phyloP scores from a whole-genome alignment of 805 yeast genomes.

The Pichia occidentalis region DNA sequence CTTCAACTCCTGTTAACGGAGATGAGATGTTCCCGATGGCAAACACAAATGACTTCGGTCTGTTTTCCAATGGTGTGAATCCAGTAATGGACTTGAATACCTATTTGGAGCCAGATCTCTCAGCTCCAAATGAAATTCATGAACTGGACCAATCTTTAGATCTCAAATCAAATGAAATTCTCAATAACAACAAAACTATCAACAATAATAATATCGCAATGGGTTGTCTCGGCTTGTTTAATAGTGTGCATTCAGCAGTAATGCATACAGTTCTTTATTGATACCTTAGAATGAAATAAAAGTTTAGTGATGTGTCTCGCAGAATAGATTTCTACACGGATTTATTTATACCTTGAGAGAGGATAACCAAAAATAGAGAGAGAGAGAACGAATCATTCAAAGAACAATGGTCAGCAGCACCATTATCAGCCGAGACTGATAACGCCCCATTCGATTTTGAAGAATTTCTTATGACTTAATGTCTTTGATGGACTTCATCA shows the following conservation, averaged over 20 bases:
- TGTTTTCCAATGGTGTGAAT: not conserved
- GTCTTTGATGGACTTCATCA: no score
- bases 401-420: constrained; percentile 33
- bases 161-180: constrained; percentile 13
- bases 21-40: not conserved
- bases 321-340: not conserved
- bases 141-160: constrained; percentile 18
- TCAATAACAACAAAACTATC: constrained; percentile 1
- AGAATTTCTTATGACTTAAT: constrained; percentile 21
- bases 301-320: not conserved
- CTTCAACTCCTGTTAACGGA: constrained; percentile 4
- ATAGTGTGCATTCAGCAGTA: constrained; percentile 38
- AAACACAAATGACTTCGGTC: constrained; percentile 1
- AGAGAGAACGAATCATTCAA: not conserved
- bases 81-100: constrained; percentile 6
- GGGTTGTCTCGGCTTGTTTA: constrained; percentile 30
- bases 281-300: not conserved
- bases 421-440: constrained; percentile 29
- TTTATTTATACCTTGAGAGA: constrained; percentile 3
- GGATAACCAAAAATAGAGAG: not conserved
- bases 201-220: constrained; percentile 10
- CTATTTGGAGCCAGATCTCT: constrained; percentile 16
- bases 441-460: constrained; percentile 29
- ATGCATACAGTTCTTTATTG: constrained; percentile 17
- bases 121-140: constrained; percentile 23